phyloP scores from a whole-genome alignment of 257 asterid genomes.

The Ehretia macrophylla region DNA sequence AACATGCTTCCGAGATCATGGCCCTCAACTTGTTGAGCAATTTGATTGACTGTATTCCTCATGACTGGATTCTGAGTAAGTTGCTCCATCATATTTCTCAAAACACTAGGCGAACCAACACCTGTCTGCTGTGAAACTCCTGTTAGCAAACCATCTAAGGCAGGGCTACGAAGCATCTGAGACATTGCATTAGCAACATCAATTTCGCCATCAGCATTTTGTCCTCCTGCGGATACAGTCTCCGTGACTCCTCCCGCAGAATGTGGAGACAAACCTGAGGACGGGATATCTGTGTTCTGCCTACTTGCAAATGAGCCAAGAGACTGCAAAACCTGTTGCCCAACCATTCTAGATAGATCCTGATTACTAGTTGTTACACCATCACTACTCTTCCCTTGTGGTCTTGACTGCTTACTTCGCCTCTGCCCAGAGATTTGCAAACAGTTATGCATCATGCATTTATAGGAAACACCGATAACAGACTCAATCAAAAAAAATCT shows the following conservation, averaged over 20 bases:
- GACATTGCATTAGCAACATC: constrained; percentile 73
- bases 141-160: constrained; percentile 62
- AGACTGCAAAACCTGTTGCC: constrained; percentile 74
- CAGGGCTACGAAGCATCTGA: constrained; percentile 67
- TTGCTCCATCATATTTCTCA: constrained; percentile 77
- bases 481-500: background rate
- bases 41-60: constrained; percentile 76
- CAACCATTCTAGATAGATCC: constrained; percentile 42
- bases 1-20: constrained; percentile 78
- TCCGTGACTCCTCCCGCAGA: constrained; percentile 23
- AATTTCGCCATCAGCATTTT: constrained; percentile 27
- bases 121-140: constrained; percentile 96
- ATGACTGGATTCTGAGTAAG: constrained; percentile 81
- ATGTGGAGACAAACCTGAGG: constrained; percentile 26
- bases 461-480: background rate
- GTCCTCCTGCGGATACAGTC: constrained; percentile 30
- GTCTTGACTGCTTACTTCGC: constrained; percentile 44
- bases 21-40: constrained; percentile 85
- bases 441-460: background rate
- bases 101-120: constrained; percentile 79
- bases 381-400: constrained; percentile 31
- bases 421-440: constrained; percentile 41
- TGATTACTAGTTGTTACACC: constrained; percentile 40
- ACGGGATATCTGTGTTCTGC: constrained; percentile 26
- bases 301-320: constrained; percentile 48